Evolutionary conservation across 2,329 filamentous ascomycete genomes (phyloP).

Genomic region (Aspergillus latus): DNA sequence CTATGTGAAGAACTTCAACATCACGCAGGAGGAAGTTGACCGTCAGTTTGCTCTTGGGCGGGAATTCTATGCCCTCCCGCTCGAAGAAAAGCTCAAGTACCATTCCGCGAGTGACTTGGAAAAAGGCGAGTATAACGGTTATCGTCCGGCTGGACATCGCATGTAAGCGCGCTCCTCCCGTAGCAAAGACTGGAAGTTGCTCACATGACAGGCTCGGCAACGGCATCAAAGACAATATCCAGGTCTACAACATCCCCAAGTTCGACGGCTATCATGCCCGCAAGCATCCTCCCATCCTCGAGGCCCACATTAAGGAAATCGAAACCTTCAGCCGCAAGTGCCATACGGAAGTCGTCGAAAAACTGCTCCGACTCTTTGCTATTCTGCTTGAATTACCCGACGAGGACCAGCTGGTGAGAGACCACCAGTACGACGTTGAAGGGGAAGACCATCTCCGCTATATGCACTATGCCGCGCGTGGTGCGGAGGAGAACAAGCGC

Average conservation of each 20-base stretch:
- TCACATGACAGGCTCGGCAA: conserved; percentile 30
- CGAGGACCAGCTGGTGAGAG: conserved; percentile 56
- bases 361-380: conserved; percentile 60
- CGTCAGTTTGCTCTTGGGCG: conserved; percentile 62
- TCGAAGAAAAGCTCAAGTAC: conserved; percentile 61
- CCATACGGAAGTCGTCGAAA: conserved; percentile 34
- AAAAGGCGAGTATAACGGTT: conserved; percentile 59
- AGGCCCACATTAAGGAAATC: conserved; percentile 55
- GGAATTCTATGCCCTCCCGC: conserved; percentile 57
- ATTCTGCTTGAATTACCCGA: conserved; percentile 61
- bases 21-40: conserved; percentile 61
- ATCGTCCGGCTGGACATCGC: conserved; percentile 49
- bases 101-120: conserved; percentile 48
- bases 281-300: conserved; percentile 49
- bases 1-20: conserved; percentile 63
- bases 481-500: conserved; percentile 48
- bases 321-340: conserved; percentile 52
- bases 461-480: conserved; percentile 58
- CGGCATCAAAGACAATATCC: conserved; percentile 55
- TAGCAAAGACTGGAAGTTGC: too few species aligned
- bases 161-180: conserved; percentile 22
- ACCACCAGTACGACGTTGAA: conserved; percentile 59
- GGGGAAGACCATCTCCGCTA: conserved; percentile 62
- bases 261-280: conserved; percentile 52
- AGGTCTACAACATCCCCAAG: conserved; percentile 63